Evolutionary conservation across 2,329 filamentous ascomycete species (phyloP).

Genomic region (Biscogniauxia marginata): DNA sequence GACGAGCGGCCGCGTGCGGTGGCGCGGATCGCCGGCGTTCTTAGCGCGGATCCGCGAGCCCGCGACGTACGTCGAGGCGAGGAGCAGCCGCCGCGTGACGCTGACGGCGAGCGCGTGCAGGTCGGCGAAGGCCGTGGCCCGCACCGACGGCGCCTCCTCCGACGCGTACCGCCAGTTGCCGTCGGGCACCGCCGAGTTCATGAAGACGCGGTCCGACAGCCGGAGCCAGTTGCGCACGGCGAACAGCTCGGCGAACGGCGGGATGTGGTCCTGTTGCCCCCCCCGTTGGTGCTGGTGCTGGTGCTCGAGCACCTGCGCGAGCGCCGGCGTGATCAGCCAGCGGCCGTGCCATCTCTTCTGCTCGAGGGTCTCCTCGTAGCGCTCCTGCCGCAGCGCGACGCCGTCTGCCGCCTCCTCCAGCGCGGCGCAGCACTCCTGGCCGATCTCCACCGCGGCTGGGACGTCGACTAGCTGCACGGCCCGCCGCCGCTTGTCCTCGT

Average conservation of each 20-base stretch:
- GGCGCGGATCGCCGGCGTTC: slow-evolving; percentile 17
- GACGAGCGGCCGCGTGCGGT: slow-evolving; percentile 33
- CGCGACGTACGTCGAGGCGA: slow-evolving; percentile 68
- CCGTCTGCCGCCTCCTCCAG: slow-evolving; percentile 69
- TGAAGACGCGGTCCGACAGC: slow-evolving; percentile 68
- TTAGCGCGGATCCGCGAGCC: slow-evolving; percentile 63
- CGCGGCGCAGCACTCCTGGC: slow-evolving; percentile 59
- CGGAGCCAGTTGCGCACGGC: slow-evolving; percentile 58
- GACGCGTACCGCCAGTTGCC: slow-evolving; percentile 67
- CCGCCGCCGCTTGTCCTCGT: slow-evolving; percentile 28
- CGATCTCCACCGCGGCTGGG: slow-evolving; percentile 72
- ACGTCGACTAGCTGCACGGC: slow-evolving; percentile 53
- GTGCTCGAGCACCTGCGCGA: slow-evolving; percentile 30
- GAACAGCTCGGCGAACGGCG: slow-evolving; percentile 57
- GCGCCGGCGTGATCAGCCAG: slow-evolving; percentile 61
- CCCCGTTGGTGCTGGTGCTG: slow-evolving; percentile 18
- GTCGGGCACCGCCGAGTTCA: slow-evolving; percentile 64
- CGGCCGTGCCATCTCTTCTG: slow-evolving; percentile 56
- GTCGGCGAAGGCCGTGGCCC: slow-evolving; percentile 72
- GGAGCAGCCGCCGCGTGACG: slow-evolving; percentile 68
- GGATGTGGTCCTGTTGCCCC: slow-evolving; percentile 20
- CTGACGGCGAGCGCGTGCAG: slow-evolving; percentile 68
- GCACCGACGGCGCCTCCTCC: slow-evolving; percentile 64
- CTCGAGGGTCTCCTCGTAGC: slow-evolving; percentile 60
- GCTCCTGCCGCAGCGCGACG: slow-evolving; percentile 63